Percentiles rank a stretch among this genome's conserved stretches.
Conservation (phyloP, 768 basidiomycete genomes). For the Mycena amicta region DNA sequence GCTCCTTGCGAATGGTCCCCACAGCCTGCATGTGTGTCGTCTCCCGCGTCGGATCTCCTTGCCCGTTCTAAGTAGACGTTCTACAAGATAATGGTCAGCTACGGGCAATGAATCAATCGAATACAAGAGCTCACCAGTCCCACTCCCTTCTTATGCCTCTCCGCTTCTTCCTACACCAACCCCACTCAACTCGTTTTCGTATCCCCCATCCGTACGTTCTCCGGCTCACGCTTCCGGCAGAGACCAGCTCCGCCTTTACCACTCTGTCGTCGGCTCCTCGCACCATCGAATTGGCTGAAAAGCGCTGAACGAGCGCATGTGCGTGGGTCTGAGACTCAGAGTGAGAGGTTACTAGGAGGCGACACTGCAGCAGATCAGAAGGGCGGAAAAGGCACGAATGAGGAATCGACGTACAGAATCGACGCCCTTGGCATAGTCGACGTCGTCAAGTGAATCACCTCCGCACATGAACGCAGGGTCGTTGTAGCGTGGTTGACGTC, state of each 20-base stretch:
- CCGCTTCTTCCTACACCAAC: constrained; percentile 28
- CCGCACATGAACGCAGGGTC: too few relatives aligned
- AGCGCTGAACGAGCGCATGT: constrained; percentile 42
- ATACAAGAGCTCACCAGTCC: too few relatives aligned
- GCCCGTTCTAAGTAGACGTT: too few relatives aligned
- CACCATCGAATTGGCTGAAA: constrained; percentile 35
- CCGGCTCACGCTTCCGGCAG: constrained; percentile 82
- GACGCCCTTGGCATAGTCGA: constrained; percentile 80
- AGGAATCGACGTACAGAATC: constrained; percentile 51
- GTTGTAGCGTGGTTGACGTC: too few relatives aligned
- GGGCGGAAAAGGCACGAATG: neutral
- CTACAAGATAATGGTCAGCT: too few relatives aligned
- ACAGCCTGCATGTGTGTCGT: too few relatives aligned
- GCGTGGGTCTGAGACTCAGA: constrained; percentile 54
- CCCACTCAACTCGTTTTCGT: constrained; percentile 59
- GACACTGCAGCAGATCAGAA: constrained; percentile 50
- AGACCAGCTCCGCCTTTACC: constrained; percentile 66
- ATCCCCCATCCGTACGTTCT: constrained; percentile 74
- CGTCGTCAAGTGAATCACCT: constrained; percentile 76
- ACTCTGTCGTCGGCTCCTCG: too few relatives aligned
- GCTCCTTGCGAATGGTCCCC: too few relatives aligned
- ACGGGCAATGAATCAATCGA: too few relatives aligned
- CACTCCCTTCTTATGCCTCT: too few relatives aligned
- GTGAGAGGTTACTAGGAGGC: constrained; percentile 70
- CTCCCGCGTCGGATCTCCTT: too few relatives aligned